Evolutionary conservation across 2,329 filamentous ascomycete genomes (phyloP).

Genomic region (Emericellopsis atlantica): DNA sequence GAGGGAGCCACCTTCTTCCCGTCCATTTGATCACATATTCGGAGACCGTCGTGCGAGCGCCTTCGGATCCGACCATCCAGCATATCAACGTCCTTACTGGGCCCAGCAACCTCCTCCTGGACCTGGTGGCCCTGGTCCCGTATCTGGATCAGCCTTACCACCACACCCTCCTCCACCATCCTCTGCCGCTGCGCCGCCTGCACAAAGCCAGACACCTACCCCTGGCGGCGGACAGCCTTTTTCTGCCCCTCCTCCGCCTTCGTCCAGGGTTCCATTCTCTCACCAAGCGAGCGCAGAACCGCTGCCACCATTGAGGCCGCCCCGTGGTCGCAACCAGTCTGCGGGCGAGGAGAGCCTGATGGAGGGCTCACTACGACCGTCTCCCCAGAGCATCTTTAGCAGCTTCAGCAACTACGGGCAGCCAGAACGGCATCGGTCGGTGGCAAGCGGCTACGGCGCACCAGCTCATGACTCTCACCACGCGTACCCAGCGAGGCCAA

Average conservation of each 20-base stretch:
- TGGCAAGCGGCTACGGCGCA: no score
- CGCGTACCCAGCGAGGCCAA: slow-evolving; percentile 7
- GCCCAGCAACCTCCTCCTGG: slow-evolving; percentile 13
- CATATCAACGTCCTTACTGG: slow-evolving; percentile 21
- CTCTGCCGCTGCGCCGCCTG: background rate
- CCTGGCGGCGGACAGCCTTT: slow-evolving; percentile 4
- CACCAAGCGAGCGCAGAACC: slow-evolving; percentile 20
- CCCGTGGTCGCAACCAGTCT: slow-evolving; percentile 19
- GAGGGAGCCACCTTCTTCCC: slow-evolving; percentile 14
- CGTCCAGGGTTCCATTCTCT: slow-evolving; percentile 20
- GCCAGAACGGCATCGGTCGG: slow-evolving; percentile 8
- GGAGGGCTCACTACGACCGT: slow-evolving; percentile 17
- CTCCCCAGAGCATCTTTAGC: slow-evolving; percentile 10
- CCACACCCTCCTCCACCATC: background rate
- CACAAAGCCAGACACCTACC: background rate
- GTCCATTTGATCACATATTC: slow-evolving; percentile 17
- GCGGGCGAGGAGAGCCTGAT: slow-evolving; percentile 18
- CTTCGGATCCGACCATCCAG: slow-evolving; percentile 15
- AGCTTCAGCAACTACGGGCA: slow-evolving; percentile 16
- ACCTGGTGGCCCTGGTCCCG: slow-evolving; percentile 7
- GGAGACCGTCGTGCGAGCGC: slow-evolving; percentile 16
- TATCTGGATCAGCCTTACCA: slow-evolving; percentile 7
- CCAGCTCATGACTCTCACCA: slow-evolving; percentile 11
- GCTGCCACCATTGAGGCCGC: slow-evolving; percentile 24
- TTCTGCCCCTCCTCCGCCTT: background rate